Base-by-base conservation (phyloP, 2,329 filamentous ascomycete genomes). In the Alternaria gansuensis region DNA sequence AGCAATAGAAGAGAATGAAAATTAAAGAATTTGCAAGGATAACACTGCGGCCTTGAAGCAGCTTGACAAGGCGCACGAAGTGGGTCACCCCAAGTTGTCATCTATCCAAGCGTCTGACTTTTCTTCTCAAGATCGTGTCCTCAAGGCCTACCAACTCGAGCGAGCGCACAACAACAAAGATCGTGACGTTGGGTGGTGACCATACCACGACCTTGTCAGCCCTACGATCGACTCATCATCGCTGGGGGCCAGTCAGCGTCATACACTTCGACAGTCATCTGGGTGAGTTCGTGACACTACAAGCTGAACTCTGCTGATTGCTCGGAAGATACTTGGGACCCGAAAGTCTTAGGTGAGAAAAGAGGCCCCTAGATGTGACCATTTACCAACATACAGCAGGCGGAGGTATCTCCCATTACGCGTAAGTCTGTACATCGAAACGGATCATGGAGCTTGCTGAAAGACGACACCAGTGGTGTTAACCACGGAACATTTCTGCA, bases 401-500 rank as follows among this genome's bases (percentile, higher is more conserved):
- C 11, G 85, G 85, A 23, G 84, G 84, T 0, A 79, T 87, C n/a
- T 85, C 84, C 5, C 81, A 86, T 62, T 87, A 88, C 63, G 85
- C 84, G 79, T 84, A 74, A 73, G 82, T 77, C 4, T 28, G 4
- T 5, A 10, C 26, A 21, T 9, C 24, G 2, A 3, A 43, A n/a
- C 11, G 8, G 14, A 11, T n/a, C 17, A 5, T 23, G 26, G 2
- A 11, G 0, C 9, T 34, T 44, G 39, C 62, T 70, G 28, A 70
- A 9, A 23, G 0, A 24, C 14, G 3, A 44, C 8, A 5, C n/a
- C 37, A 75, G 72, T 39, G 83, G 82, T 3, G 75, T 87, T 3
- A 88, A 87, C 57, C 85, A 88, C 66, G 86, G 86, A 36, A 88
- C 86, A 0, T 88, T 87, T 68, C 74, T 88, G 13, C 85, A 88